A percentile compares a stretch with the other conserved stretches of the same genome.
Evolutionary conservation across 1,284 basidiomycete species (phyloP).

Genomic region (Earliella scabrosa): DNA sequence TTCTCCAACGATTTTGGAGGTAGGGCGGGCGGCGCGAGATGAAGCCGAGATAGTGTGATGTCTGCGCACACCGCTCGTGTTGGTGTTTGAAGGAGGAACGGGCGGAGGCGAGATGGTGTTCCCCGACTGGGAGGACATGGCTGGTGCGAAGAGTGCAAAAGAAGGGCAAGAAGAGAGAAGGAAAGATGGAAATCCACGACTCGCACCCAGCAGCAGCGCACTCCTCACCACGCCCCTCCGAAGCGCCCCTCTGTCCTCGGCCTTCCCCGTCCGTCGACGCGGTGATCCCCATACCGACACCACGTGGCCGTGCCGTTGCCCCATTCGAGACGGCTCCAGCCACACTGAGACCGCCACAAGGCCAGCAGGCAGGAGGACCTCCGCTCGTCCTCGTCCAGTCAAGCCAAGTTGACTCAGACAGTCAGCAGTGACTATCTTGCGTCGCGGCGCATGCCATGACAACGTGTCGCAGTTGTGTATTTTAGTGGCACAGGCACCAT

Average conservation of each 20-base stretch:
- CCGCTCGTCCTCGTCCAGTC: no score
- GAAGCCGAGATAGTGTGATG: slow-evolving; percentile 84
- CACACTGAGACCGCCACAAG: no score
- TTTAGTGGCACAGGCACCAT: slow-evolving; percentile 8
- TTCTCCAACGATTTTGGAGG: slow-evolving; percentile 65
- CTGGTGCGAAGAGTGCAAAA: slow-evolving; percentile 15
- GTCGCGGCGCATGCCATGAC: no score
- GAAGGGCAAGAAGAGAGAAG: slow-evolving; percentile 21
- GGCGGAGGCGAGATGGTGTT: slow-evolving; percentile 42
- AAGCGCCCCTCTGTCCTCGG: neutral
- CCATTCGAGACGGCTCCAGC: slow-evolving; percentile 3
- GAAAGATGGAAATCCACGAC: slow-evolving; percentile 20
- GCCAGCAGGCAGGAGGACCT: no score
- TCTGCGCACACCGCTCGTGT: slow-evolving; percentile 58
- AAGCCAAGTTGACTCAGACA: no score
- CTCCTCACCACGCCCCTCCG: slow-evolving; percentile 4
- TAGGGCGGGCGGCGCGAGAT: slow-evolving; percentile 64
- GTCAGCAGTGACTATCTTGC: no score
- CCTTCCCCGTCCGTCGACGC: neutral
- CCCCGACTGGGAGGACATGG: slow-evolving; percentile 39
- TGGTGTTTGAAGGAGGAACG: slow-evolving; percentile 28
- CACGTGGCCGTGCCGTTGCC: neutral
- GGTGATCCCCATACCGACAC: slow-evolving; percentile 2
- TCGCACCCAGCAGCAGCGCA: neutral
- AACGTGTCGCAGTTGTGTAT: no score